These are phyloP conservation scores for Penicillium sp. DNA, from an alignment of 2,329 filamentous ascomycete species.

Conservation along the genomic window DNA sequence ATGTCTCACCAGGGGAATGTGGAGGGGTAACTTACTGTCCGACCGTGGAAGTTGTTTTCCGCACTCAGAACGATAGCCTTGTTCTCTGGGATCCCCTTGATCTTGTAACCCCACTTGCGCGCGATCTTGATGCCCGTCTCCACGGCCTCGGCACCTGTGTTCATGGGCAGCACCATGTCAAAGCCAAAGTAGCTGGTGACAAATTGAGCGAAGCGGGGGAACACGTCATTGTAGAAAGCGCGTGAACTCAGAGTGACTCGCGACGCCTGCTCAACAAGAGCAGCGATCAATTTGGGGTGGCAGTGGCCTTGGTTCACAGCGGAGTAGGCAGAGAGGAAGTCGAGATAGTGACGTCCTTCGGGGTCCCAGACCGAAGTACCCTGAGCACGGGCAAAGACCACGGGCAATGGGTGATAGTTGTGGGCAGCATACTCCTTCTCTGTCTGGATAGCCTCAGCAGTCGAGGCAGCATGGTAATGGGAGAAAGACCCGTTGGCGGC, in stretches of 20 bases:
- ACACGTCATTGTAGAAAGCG: slow-evolving; percentile 98
- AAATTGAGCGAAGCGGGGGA: slow-evolving; percentile 92
- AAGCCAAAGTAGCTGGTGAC: slow-evolving; percentile 87
- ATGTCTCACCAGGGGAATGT: neutral
- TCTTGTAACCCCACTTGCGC: slow-evolving; percentile 96
- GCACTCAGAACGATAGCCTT: slow-evolving; percentile 83
- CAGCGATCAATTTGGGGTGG: slow-evolving; percentile 92
- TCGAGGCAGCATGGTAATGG: slow-evolving; percentile 73
- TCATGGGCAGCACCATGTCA: slow-evolving; percentile 98
- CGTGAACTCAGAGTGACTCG: slow-evolving; percentile 89
- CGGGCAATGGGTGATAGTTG: slow-evolving; percentile 96
- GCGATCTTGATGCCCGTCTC: slow-evolving; percentile 97
- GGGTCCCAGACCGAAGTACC: slow-evolving; percentile 95
- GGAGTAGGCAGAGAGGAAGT: slow-evolving; percentile 97
- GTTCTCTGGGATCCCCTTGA: slow-evolving; percentile 82
- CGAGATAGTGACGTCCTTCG: slow-evolving; percentile 91
- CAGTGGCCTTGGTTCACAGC: slow-evolving; percentile 98
- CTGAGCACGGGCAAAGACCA: slow-evolving; percentile 84
- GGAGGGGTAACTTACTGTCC: slow-evolving; percentile 66
- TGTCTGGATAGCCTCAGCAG: slow-evolving; percentile 72
- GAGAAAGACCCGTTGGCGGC: slow-evolving; percentile 38
- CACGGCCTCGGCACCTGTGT: slow-evolving; percentile 93
- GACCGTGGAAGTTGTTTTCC: slow-evolving; percentile 91
- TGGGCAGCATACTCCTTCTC: slow-evolving; percentile 89
- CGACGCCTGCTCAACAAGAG: slow-evolving; percentile 83